Evolutionary conservation across 1,139 yeast species (phyloP).

Genomic region (Nakaseomyces kungkrabaensis): DNA sequence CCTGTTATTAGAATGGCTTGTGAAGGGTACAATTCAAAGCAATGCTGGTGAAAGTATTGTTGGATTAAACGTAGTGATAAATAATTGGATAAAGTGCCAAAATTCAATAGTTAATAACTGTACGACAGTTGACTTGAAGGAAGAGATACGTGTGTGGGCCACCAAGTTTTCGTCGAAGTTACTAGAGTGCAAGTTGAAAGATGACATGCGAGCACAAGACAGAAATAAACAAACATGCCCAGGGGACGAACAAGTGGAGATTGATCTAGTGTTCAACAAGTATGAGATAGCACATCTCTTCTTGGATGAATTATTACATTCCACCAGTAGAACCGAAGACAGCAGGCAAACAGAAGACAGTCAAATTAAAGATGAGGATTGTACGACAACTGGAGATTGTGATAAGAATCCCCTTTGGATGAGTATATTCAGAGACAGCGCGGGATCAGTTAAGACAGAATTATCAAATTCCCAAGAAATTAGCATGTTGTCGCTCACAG

Average conservation of each 20-base stretch:
- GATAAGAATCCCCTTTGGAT: neutral
- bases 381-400: neutral
- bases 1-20: neutral
- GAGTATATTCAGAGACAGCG: neutral
- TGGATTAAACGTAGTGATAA: neutral
- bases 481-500: neutral
- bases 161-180: neutral
- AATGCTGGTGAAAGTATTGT: slow-evolving; percentile 1
- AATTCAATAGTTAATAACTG: too few species aligned
- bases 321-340: neutral
- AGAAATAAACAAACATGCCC: neutral
- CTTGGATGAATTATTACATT: neutral
- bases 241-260: neutral
- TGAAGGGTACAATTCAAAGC: neutral
- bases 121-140: neutral
- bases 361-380: neutral
- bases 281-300: neutral
- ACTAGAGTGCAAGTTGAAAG: neutral
- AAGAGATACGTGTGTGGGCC: neutral
- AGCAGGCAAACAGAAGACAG: neutral
- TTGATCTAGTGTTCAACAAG: neutral
- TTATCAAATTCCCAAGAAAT: neutral
- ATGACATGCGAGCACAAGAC: neutral
- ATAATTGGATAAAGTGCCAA: neutral
- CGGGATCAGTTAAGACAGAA: neutral